Conservation (phyloP, 805 yeast genomes). For the Ogataea paradorogensis region DNA sequence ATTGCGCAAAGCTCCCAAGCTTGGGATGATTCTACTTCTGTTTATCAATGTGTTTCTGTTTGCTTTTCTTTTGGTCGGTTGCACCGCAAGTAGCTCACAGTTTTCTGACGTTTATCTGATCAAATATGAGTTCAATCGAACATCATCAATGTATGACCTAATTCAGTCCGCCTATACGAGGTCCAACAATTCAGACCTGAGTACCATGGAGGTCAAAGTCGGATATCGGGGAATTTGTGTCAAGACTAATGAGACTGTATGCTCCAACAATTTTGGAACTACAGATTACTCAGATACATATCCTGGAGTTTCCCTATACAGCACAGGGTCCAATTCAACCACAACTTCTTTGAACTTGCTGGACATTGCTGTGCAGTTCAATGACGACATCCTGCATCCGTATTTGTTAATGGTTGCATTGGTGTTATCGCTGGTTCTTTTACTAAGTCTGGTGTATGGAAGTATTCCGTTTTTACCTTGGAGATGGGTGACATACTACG, state of each 20-base stretch:
- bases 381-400: conserved; percentile 50
- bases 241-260: conserved; percentile 34
- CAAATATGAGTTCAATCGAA: conserved; percentile 45
- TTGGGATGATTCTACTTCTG: conserved; percentile 39
- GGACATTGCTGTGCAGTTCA: conserved; percentile 43
- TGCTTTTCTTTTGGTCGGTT: conserved; percentile 56
- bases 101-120: conserved; percentile 51
- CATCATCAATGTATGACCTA: conserved; percentile 41
- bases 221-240: conserved; percentile 61
- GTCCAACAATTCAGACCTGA: conserved; percentile 34
- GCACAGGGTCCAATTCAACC: conserved; percentile 31
- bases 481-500: conserved; percentile 27
- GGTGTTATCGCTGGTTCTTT: conserved; percentile 39
- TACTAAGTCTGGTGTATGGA: conserved; percentile 42
- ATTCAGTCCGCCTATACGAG: conserved; percentile 37
- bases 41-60: conserved; percentile 50
- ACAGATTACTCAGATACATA: conserved; percentile 19
- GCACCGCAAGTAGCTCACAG: conserved; percentile 38
- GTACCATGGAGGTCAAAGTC: conserved; percentile 43
- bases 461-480: conserved; percentile 50
- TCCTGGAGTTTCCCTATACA: conserved; percentile 36
- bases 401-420: conserved; percentile 49
- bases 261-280: conserved; percentile 28
- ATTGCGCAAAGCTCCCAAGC: conserved; percentile 41
- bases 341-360: conserved; percentile 42